Evolutionary conservation across 139 green algal species (phyloP).

Genomic region (Asterochloris sp.): DNA sequence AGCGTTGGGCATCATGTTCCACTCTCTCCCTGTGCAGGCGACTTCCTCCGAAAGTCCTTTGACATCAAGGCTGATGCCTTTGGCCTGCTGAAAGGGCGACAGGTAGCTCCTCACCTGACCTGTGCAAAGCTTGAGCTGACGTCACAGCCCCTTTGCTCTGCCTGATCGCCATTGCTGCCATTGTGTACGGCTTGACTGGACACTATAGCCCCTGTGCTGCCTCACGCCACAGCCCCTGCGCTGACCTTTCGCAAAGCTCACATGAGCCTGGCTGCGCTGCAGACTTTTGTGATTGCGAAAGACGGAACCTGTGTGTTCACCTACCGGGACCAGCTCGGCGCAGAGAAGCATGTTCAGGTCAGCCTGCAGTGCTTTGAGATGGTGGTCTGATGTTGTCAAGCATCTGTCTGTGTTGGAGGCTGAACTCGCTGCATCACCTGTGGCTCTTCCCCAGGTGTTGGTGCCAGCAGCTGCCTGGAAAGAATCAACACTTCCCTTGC

Average conservation of each 20-base stretch:
- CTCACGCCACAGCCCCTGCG: neutral
- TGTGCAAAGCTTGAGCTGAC: no score
- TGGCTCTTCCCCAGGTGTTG: no score
- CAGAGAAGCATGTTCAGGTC: conserved; percentile 56
- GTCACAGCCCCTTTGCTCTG: neutral
- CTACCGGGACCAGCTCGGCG: conserved; percentile 66
- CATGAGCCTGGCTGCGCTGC: neutral
- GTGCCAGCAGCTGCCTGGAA: no score
- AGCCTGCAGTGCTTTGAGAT: conserved; percentile 31
- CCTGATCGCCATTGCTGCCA: neutral
- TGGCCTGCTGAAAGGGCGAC: conserved; percentile 59
- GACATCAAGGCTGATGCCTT: conserved; percentile 52
- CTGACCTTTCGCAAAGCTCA: neutral
- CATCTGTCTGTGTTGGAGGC: no score
- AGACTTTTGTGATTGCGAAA: conserved; percentile 22
- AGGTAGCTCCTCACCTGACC: conserved; percentile 15
- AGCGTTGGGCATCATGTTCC: no score
- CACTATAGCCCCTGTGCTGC: neutral
- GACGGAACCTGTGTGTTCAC: conserved; percentile 46
- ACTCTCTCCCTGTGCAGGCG: neutral
- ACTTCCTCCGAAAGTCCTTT: conserved; percentile 26
- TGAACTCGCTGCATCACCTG: no score
- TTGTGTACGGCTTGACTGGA: neutral
- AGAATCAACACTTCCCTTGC: no score
- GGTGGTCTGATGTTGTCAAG: neutral